phyloP scores from a whole-genome alignment of 2,329 filamentous ascomycete genomes.

The Paradendryphiella salina region DNA sequence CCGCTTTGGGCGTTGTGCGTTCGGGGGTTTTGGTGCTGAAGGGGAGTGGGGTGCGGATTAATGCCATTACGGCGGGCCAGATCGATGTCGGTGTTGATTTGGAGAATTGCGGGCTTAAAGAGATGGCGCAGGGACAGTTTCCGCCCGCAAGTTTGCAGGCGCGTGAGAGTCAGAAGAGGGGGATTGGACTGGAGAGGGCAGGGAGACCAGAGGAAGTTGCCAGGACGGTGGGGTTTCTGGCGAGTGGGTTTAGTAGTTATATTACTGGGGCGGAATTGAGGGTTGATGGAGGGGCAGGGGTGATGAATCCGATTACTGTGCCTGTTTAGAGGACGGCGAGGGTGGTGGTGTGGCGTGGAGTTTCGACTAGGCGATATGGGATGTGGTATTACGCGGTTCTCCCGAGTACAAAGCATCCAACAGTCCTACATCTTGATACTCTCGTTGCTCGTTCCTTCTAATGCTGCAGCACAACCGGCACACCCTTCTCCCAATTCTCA shows the following conservation, averaged over 20 bases:
- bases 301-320: slow-evolving; percentile 48
- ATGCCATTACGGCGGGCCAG: slow-evolving; percentile 55
- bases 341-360: too few relatives aligned
- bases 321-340: slow-evolving; percentile 26
- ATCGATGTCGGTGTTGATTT: slow-evolving; percentile 55
- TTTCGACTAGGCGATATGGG: too few relatives aligned
- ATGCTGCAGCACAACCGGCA: slow-evolving; percentile 61
- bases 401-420: neutral
- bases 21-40: slow-evolving; percentile 62
- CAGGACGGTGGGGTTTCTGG: slow-evolving; percentile 64
- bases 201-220: slow-evolving; percentile 63
- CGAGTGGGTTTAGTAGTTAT: slow-evolving; percentile 65
- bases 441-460: slow-evolving; percentile 29
- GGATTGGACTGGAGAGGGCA: slow-evolving; percentile 62
- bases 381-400: too few relatives aligned
- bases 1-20: slow-evolving; percentile 63
- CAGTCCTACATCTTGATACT: neutral
- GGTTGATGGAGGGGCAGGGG: slow-evolving; percentile 62
- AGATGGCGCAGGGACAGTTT: slow-evolving; percentile 58
- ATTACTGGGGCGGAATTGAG: slow-evolving; percentile 65
- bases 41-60: slow-evolving; percentile 62
- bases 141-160: slow-evolving; percentile 59
- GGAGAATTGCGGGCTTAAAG: slow-evolving; percentile 40
- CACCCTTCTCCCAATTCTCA: slow-evolving; percentile 81
- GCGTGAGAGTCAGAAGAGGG: slow-evolving; percentile 53